Evolutionary conservation across 1,284 basidiomycete genomes (phyloP).

Genomic region (Singerocomus inundabilis): DNA sequence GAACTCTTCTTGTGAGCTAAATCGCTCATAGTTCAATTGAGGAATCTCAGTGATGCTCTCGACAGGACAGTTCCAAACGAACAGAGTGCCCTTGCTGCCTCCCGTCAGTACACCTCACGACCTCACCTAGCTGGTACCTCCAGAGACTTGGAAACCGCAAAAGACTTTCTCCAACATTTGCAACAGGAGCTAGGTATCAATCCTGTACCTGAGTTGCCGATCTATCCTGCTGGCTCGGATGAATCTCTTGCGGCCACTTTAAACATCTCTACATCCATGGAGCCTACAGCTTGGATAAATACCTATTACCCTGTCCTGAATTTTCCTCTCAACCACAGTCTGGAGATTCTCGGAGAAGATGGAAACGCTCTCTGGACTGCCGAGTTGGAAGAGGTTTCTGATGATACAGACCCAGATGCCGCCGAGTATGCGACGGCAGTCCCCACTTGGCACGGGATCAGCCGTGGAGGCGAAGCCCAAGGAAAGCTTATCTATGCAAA

Average conservation of each 20-base stretch:
- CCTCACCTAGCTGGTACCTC: constrained; percentile 55
- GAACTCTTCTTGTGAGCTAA: constrained; percentile 31
- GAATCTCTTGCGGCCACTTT: constrained; percentile 49
- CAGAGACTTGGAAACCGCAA: constrained; percentile 50
- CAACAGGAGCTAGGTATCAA: constrained; percentile 45
- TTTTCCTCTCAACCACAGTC: constrained; percentile 49
- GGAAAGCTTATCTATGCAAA: constrained; percentile 67
- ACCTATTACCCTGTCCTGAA: constrained; percentile 70
- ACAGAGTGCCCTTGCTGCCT: constrained; percentile 44
- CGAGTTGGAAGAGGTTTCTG: constrained; percentile 48
- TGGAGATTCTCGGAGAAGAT: constrained; percentile 48
- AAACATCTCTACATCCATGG: constrained; percentile 37
- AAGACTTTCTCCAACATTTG: constrained; percentile 47
- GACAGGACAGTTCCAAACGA: constrained; percentile 48
- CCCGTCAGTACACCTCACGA: constrained; percentile 44
- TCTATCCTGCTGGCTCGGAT: constrained; percentile 51
- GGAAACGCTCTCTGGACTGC: constrained; percentile 51
- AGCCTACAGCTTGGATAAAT: constrained; percentile 56
- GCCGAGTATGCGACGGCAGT: constrained; percentile 42
- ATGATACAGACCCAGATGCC: constrained; percentile 49
- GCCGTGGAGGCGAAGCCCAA: constrained; percentile 46
- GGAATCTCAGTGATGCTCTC: neutral
- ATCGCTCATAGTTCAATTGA: neutral
- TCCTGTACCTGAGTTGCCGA: constrained; percentile 35
- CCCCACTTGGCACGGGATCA: constrained; percentile 52